phyloP scores from a whole-genome alignment of 2,329 filamentous ascomycete genomes.

The Fusarium cyanostomum region DNA sequence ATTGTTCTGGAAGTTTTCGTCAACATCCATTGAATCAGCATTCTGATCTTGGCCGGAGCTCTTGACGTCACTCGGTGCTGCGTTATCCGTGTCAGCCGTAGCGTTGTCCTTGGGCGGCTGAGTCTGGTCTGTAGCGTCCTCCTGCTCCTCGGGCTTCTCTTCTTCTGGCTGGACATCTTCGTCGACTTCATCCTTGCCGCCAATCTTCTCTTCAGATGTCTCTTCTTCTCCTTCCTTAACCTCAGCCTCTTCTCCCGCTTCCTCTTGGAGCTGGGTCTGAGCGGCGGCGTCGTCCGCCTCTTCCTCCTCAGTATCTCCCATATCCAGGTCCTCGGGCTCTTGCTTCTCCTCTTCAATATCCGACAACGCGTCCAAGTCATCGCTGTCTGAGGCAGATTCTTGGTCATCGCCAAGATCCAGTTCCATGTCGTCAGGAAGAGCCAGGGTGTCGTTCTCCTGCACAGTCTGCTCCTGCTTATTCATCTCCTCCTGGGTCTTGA shows the following conservation, averaged over 20 bases:
- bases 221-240: conserved; percentile 65
- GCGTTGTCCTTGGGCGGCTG: conserved; percentile 57
- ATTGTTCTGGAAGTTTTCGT: conserved; percentile 68
- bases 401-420: conserved; percentile 81
- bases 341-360: conserved; percentile 60
- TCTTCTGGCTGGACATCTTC: conserved; percentile 55
- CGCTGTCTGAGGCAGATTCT: conserved; percentile 63
- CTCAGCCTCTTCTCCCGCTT: conserved; percentile 58
- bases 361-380: conserved; percentile 67
- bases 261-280: conserved; percentile 50
- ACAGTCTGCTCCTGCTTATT: conserved; percentile 77
- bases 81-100: conserved; percentile 67
- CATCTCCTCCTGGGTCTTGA: conserved; percentile 63
- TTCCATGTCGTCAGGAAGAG: conserved; percentile 88
- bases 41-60: conserved; percentile 73
- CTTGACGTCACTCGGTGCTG: conserved; percentile 70
- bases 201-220: conserved; percentile 58
- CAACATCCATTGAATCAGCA: conserved; percentile 68
- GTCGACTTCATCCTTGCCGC: conserved; percentile 56
- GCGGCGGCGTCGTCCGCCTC: conserved; percentile 52
- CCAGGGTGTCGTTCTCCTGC: conserved; percentile 82
- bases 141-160: conserved; percentile 63
- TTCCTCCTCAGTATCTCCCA: conserved; percentile 46
- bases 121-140: conserved; percentile 56
- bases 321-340: conserved; percentile 53